Evolutionary conservation across 305 asterid genomes (phyloP), one percentile per base, ranked within the genome.

Genomic region (Solanum hybrid): DNA sequence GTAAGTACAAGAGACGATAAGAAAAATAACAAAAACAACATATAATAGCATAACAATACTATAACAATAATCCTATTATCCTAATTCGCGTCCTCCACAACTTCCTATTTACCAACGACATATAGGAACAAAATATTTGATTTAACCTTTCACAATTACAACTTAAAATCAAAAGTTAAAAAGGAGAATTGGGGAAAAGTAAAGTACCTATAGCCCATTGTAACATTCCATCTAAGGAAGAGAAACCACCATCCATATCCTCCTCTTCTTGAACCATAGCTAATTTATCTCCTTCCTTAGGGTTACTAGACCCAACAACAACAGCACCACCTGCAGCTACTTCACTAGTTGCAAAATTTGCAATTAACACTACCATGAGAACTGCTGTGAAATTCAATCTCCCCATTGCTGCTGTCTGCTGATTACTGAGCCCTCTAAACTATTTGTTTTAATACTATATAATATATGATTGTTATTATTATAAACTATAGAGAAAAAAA

Each of bases 181-280:
- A 69, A 39, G 33, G 76, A 69, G 16, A 69, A 24, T n/a, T 24
- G 31, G 33, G 31, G 26, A 28, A 4, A 69, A 69, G 76, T 69
- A 24, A 69, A 69, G 33, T 92, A 96, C 96, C 97, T 91, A 96
- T 93, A 88, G 97, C 96, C 98, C 97, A 96, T 91, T 95, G 96
- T 61, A 96, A 76, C 97, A 95, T 94, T 42, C 97, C 98, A 28
- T 95, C 97, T 22, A 96, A 95, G 87, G 97, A 94, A 90, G 98
- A 95, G 92, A 96, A 96, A 33, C 98, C 98, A 29, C 97, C 98
- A 39, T 93, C 96, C 86, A 94, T 87, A 12, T 92, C 92, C 77
- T 75, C 91, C 26, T 91, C 90, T 28, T 20, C 31, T 57, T 51
- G 74, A 4, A 51, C 76, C 46, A 20, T 31, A 4, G 31, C 12